A percentile compares a stretch with the other conserved stretches of the same genome.
phyloP scores from a whole-genome alignment of 2,329 filamentous ascomycete species.

The Verticillium alfalfae region DNA sequence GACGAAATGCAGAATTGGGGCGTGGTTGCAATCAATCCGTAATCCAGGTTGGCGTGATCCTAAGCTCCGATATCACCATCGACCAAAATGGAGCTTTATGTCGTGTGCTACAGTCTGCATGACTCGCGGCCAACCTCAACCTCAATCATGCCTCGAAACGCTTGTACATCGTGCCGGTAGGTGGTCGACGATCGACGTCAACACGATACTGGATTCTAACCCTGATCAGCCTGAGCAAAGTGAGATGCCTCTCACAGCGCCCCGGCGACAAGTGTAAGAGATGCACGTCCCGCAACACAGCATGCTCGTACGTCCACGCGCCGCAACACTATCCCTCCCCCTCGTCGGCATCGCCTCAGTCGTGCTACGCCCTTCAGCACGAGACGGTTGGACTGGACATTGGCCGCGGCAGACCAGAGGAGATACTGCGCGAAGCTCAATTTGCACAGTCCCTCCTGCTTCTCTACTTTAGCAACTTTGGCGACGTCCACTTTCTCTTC shows the following conservation, averaged over 20 bases:
- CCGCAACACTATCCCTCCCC: neutral
- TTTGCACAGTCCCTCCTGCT: neutral
- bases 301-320: neutral
- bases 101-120: neutral
- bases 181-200: neutral
- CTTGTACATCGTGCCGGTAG: neutral
- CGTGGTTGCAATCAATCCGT: neutral
- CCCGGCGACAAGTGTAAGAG: neutral
- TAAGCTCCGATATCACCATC: neutral
- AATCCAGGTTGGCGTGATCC: neutral
- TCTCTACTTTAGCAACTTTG: neutral
- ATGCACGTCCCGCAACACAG: neutral
- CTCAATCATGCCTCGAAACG: slow-evolving; percentile 1
- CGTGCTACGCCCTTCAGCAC: neutral
- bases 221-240: neutral
- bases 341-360: neutral
- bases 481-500: neutral
- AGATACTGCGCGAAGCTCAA: neutral
- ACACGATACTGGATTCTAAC: neutral
- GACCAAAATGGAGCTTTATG: neutral
- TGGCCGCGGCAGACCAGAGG: neutral
- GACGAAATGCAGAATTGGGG: neutral
- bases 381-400: neutral
- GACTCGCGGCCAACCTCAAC: neutral
- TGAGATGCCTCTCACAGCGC: neutral